Base-by-base conservation (phyloP, 805 yeast genomes). In the Cyberlindnera petersonii region DNA sequence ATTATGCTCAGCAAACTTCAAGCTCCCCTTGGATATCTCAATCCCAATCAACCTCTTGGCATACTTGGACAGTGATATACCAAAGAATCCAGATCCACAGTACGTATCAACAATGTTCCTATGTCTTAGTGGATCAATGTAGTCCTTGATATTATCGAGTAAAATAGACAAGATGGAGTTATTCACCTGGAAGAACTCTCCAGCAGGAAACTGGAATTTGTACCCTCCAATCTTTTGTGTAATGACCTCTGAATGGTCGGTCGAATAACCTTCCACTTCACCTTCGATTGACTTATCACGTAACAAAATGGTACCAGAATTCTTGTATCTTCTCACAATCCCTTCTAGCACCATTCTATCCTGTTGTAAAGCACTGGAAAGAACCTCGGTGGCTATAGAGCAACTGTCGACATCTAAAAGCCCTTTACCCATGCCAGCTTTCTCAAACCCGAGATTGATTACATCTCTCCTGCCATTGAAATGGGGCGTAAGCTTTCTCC, bases 401-500 rank as follows among this genome's bases (percentile, higher is more conserved):
- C 98, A 91, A 43, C 84, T 94, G 54, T 89, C 97, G 46, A 91
- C 85, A 59, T 93, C 96, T 47, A 91, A 62, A 26, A 87, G 63
- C 53, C 24, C 73, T 28, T 36, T 39, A 1, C 53, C 49, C 11
- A 21, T 24, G 0, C 77, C 79, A 6, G 86, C 85, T 50, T 76
- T 77, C 6, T 86, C 88, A 59, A 85, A 85, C 1, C 95, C 95
- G 33, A 86, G 64, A 23, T 75, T 69, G 10, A 89, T 86, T 24
- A 64, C 53, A 31, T 55, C 48, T 27, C 50, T 55, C 75, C 73
- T 27, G 85, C 93, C 35, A 80, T 82, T 86, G 63, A 89, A 93
- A 63, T 91, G 98, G 1, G 98, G 98, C 0, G 98, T 93, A 26
- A 91, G 71, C 55, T 91, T 91, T 0, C 98, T 88, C 54, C 98